Evolutionary conservation across 2,329 filamentous ascomycete genomes (phyloP), one percentile per base, ranked within the genome.

Genomic region (Pseudocercospora musae): DNA sequence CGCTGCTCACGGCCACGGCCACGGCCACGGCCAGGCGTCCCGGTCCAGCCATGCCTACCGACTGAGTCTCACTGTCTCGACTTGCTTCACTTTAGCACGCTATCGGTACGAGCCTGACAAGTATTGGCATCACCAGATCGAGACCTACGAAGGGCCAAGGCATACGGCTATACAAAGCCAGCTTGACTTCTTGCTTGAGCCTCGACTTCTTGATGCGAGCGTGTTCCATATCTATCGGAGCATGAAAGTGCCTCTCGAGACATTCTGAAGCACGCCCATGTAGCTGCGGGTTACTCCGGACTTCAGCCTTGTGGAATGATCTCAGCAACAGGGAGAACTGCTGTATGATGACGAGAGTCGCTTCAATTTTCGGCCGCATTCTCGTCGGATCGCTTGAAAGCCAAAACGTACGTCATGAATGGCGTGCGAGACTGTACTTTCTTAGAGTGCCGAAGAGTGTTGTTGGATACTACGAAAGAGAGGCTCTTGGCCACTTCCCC

Each of bases 171-270:
- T 29, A 25, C 15, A 6, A 15, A 55, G 52, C 18, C 62, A 64
- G 37, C 62, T 64, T n/a, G 55, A 64, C 23, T 64, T 57, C 29
- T 46, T 64, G 33, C 59, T 61, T 2, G 58, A 64, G n/a, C 59
- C 62, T 37, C 59, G 42, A 23, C 42, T 23, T 18, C 31, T 61
- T 9, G 53, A 57, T 6, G 40, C 29, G 21, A 49, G 4, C 31
- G 42, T 37, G 18, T 49, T 25, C 13, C 18, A 1, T 6, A 31
- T 48, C 13, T 27, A 9, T 40, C 37, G 44, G 44, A 48, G 44
- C 9, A 48, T 48, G 20, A 18, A 48, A 25, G 23, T 21, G 20
- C 44, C 18, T 21, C 44, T 18, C 13, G 15, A 40, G 37, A 40
- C 37, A 15, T 15, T 40, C 37, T 18, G 44, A 48, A 48, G n/a